Conservation (phyloP, 2,329 filamentous ascomycete genomes). For the Coniochaeta pulveracea region DNA sequence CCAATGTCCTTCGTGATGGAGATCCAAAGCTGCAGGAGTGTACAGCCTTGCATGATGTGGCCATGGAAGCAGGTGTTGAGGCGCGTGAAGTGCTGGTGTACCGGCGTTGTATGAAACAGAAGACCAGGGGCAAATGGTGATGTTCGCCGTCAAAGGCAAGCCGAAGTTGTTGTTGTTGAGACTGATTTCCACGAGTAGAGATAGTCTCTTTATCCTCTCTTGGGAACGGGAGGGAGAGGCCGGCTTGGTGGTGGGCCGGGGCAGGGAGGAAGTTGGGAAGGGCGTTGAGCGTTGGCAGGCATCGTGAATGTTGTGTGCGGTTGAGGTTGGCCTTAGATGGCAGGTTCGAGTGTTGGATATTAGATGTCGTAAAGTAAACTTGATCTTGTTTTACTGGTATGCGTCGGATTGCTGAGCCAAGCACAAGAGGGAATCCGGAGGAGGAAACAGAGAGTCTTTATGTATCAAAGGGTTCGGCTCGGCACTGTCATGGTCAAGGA, state of each 20-base stretch:
- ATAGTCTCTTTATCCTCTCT: conserved; percentile 40
- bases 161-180: conserved; percentile 2
- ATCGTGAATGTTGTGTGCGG: conserved; percentile 23
- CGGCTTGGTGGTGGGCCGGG: conserved; percentile 53
- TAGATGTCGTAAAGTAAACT: background rate
- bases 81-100: no score
- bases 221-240: conserved; percentile 54
- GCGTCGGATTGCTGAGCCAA: background rate
- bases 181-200: background rate
- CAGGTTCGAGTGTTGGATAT: conserved; percentile 3
- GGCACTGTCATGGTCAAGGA: conserved; percentile 3
- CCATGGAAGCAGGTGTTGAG: no score
- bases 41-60: no score
- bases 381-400: background rate
- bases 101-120: background rate
- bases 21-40: no score
- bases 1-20: no score
- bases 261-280: conserved; percentile 56
- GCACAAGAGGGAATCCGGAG: background rate
- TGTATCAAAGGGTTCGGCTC: conserved; percentile 4
- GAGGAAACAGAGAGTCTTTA: conserved; percentile 4
- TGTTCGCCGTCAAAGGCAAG: background rate
- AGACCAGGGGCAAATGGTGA: background rate
- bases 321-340: conserved; percentile 6
- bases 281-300: conserved; percentile 50